A percentile compares a stretch with the other conserved stretches of the same genome.
Conservation (phyloP, 2,329 filamentous ascomycete species). For the Ceratocystis papillata region DNA sequence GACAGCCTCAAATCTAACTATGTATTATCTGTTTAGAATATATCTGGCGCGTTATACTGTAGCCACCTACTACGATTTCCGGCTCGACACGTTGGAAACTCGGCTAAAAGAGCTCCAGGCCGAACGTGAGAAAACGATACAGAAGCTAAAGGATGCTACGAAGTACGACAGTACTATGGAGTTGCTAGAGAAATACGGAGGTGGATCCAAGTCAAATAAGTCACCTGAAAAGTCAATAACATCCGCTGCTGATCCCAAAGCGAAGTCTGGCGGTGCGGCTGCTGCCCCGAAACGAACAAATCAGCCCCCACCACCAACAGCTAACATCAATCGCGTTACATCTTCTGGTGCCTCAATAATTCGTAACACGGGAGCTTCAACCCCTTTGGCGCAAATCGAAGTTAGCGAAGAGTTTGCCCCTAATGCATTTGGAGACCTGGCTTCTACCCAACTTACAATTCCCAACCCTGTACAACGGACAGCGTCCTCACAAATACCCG, state of each 20-base stretch:
- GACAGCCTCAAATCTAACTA: background rate
- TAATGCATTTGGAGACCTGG: constrained; percentile 48
- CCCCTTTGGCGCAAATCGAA: constrained; percentile 34
- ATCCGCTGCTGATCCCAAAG: constrained; percentile 27
- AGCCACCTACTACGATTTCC: constrained; percentile 66
- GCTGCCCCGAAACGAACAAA: constrained; percentile 19
- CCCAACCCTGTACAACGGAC: constrained; percentile 12
- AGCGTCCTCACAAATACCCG: background rate
- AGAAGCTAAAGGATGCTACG: constrained; percentile 87
- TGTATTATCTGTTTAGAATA: constrained; percentile 47
- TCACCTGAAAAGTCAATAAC: constrained; percentile 26
- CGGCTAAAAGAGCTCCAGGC: constrained; percentile 64
- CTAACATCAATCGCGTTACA: constrained; percentile 44
- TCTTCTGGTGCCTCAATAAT: constrained; percentile 29
- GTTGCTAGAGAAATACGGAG: constrained; percentile 79
- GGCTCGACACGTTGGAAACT: constrained; percentile 57
- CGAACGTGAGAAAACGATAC: constrained; percentile 76
- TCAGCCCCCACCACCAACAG: constrained; percentile 47
- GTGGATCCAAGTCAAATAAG: constrained; percentile 48
- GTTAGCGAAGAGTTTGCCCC: constrained; percentile 55
- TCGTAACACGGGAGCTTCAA: constrained; percentile 27
- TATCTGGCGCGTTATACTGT: constrained; percentile 59
- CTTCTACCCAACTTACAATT: constrained; percentile 24
- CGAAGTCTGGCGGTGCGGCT: background rate
- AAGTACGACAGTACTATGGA: constrained; percentile 93